phyloP scores from a whole-genome alignment of 164 flowering plant species.

The Macadamia integrifolia region DNA sequence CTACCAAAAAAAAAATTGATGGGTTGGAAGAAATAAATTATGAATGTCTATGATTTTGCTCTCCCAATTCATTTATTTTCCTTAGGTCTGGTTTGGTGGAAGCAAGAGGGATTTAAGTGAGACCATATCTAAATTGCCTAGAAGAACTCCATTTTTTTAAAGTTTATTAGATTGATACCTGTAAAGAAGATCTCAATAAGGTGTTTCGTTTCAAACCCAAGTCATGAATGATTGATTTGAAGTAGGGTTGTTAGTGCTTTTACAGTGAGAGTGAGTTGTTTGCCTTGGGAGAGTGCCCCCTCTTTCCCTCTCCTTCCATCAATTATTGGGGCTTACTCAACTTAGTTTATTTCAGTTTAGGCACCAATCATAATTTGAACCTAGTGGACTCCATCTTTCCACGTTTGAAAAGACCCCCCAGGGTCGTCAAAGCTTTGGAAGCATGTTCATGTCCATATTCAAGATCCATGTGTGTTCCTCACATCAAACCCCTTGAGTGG shows the following conservation, averaged over 20 bases:
- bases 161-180: background rate
- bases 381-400: slow-evolving; percentile 60
- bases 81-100: slow-evolving; percentile 33
- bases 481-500: slow-evolving; percentile 55
- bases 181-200: too few species aligned
- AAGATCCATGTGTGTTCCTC: slow-evolving; percentile 46
- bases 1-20: background rate
- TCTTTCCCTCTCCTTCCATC: slow-evolving; percentile 16
- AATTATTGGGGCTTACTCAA: slow-evolving; percentile 47
- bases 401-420: slow-evolving; percentile 33
- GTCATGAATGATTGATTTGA: slow-evolving; percentile 9
- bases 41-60: background rate
- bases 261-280: slow-evolving; percentile 15
- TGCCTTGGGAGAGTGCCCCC: slow-evolving; percentile 9
- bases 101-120: slow-evolving; percentile 27
- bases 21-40: background rate
- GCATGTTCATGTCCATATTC: slow-evolving; percentile 45
- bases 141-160: slow-evolving; percentile 7
- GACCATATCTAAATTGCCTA: slow-evolving; percentile 26
- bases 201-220: background rate
- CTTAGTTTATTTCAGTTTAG: slow-evolving; percentile 36
- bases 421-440: slow-evolving; percentile 39
- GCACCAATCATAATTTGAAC: slow-evolving; percentile 44
- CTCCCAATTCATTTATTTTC: background rate
- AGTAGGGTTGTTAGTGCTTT: slow-evolving; percentile 17